Evolutionary conservation across 768 basidiomycete species (phyloP).

Genomic region (Suillus bovinus): DNA sequence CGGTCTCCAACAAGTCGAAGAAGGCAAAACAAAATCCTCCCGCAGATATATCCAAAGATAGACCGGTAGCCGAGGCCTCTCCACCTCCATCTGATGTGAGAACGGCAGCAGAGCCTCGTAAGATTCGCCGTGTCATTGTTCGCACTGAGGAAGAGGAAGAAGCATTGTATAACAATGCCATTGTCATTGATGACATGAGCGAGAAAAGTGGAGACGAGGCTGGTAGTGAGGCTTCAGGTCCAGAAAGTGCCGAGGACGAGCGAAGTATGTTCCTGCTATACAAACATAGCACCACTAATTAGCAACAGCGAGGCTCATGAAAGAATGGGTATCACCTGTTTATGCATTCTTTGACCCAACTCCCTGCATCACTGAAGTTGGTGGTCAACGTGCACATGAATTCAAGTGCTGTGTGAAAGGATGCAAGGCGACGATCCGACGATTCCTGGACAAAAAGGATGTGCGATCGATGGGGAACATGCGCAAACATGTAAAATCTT

Average conservation of each 20-base stretch:
- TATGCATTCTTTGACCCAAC: slow-evolving; percentile 29
- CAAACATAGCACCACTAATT: too few relatives aligned
- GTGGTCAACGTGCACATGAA: slow-evolving; percentile 18
- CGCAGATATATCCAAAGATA: background rate
- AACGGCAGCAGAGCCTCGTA: background rate
- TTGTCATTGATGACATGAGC: too few relatives aligned
- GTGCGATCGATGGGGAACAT: too few relatives aligned
- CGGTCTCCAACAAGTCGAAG: background rate
- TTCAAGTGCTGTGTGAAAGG: slow-evolving; percentile 24
- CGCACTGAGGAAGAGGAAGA: background rate
- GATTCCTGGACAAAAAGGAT: slow-evolving; percentile 12
- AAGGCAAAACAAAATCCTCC: background rate
- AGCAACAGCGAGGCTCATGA: background rate
- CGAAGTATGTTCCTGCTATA: too few relatives aligned
- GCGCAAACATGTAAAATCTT: too few relatives aligned
- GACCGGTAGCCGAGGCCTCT: background rate
- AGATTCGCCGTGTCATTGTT: too few relatives aligned
- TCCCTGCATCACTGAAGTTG: slow-evolving; percentile 17
- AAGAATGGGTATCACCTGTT: slow-evolving; percentile 28
- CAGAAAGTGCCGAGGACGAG: too few relatives aligned
- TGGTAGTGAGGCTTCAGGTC: too few relatives aligned
- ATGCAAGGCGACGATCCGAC: slow-evolving; percentile 17
- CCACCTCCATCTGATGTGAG: background rate
- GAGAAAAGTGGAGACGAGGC: too few relatives aligned
- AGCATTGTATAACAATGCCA: slow-evolving; percentile 13